phyloP scores from a whole-genome alignment of 1,284 basidiomycete species.

The Pterulicium gracile region DNA sequence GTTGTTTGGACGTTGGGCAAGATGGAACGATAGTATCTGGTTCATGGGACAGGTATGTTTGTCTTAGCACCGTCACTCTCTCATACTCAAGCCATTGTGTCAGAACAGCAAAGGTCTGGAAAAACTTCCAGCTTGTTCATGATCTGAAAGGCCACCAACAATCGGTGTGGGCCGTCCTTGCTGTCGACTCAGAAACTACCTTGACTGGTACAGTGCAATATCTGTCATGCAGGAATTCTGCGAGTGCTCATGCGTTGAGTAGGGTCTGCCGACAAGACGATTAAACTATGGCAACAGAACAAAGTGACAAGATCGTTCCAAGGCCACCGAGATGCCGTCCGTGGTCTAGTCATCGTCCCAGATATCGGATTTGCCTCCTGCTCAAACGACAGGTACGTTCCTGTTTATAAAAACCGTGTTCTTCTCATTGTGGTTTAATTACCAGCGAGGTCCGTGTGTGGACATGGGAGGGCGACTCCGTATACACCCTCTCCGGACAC shows the following conservation, averaged over 20 bases:
- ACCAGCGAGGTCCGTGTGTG: conserved; percentile 86
- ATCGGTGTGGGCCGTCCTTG: conserved; percentile 91
- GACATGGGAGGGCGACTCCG: conserved; percentile 70
- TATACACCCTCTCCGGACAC: conserved; percentile 81
- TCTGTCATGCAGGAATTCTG: conserved; percentile 2
- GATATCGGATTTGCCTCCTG: conserved; percentile 92
- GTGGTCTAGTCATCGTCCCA: conserved; percentile 70
- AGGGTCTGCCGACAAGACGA: conserved; percentile 94
- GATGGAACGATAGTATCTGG: conserved; percentile 82
- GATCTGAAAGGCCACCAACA: conserved; percentile 82
- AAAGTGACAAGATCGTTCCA: conserved; percentile 65
- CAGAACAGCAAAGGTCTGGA: conserved; percentile 94
- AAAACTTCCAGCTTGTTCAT: conserved; percentile 63
- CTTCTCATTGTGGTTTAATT: conserved; percentile 4
- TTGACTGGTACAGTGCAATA: conserved; percentile 60
- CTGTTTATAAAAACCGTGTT: background rate
- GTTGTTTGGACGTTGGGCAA: conserved; percentile 65
- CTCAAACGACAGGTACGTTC: conserved; percentile 79
- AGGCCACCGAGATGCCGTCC: conserved; percentile 88
- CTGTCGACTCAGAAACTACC: conserved; percentile 69
- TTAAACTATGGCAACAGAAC: conserved; percentile 79
- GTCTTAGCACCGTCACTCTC: background rate
- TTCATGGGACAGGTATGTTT: conserved; percentile 87
- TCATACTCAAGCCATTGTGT: conserved; percentile 5
- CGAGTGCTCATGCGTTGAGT: conserved; percentile 7